Conservation (phyloP, 2,329 filamentous ascomycete genomes). For the Pseudogymnoascus sp. region DNA sequence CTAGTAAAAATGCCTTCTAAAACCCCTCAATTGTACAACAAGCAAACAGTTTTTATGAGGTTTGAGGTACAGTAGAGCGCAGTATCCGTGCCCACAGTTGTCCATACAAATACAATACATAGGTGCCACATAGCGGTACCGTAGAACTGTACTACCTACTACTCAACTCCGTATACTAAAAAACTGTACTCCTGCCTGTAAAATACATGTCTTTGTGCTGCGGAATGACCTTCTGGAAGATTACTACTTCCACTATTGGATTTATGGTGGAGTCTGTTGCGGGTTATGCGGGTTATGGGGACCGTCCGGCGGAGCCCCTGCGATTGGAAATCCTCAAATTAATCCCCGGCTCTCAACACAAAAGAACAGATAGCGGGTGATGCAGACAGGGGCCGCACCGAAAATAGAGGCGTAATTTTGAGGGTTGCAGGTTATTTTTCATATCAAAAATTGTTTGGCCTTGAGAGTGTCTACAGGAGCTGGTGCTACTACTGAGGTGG, state of each 20-base stretch:
- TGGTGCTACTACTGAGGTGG: not conserved
- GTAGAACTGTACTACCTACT: not conserved
- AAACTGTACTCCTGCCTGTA: not conserved
- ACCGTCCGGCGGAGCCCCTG: not conserved
- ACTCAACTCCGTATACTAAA: not conserved
- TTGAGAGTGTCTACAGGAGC: not conserved
- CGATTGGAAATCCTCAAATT: slow-evolving; percentile 9
- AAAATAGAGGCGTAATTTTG: not conserved
- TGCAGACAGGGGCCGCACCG: not conserved
- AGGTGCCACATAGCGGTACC: not conserved
- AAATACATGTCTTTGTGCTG: not conserved
- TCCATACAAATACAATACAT: not conserved
- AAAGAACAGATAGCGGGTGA: not conserved
- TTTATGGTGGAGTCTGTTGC: slow-evolving; percentile 1
- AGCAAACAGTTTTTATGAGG: not conserved
- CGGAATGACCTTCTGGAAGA: slow-evolving; percentile 11
- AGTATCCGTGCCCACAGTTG: not conserved
- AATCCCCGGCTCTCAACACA: not conserved
- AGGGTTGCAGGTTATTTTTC: not conserved
- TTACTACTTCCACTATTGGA: slow-evolving; percentile 10
- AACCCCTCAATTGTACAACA: not conserved
- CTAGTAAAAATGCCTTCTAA: not conserved
- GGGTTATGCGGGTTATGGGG: slow-evolving; percentile 1
- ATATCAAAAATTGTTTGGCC: not conserved
- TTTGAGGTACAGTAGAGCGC: not conserved